phyloP scores from a whole-genome alignment of 345 rosid species.

The Camelina neglecta region DNA sequence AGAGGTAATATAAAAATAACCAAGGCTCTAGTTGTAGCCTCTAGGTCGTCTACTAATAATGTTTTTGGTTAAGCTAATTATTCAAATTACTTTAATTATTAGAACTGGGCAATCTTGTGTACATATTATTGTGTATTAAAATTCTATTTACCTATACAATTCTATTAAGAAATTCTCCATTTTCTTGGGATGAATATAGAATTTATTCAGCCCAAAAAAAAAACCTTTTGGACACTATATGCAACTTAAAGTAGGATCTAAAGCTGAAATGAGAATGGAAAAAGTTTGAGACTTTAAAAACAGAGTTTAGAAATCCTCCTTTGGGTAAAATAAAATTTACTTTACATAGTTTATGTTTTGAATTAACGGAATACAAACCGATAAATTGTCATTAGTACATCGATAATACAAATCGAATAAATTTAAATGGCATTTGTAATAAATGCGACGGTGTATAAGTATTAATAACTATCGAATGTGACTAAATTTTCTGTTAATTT shows the following conservation, averaged over 20 bases:
- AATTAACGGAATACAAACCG: too few species aligned
- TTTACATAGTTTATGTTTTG: too few species aligned
- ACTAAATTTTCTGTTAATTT: not conserved
- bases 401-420: not conserved
- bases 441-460: not conserved
- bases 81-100: not conserved
- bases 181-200: not conserved
- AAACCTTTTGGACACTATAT: too few species aligned
- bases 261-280: too few species aligned
- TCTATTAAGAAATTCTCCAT: not conserved
- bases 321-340: too few species aligned
- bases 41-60: slow-evolving; percentile 41
- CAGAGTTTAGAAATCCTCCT: too few species aligned
- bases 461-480: not conserved
- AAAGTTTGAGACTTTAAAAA: too few species aligned
- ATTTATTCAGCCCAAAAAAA: too few species aligned
- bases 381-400: too few species aligned
- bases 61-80: slow-evolving; percentile 11
- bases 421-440: not conserved
- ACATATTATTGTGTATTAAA: not conserved
- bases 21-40: slow-evolving; percentile 19
- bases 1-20: slow-evolving; percentile 14
- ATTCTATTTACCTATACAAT: not conserved
- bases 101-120: not conserved
- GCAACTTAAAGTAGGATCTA: too few species aligned